Evolutionary conservation across 441 rosid species (phyloP), one percentile per base, ranked within the genome.

Genomic region (Jatropha podagrica): DNA sequence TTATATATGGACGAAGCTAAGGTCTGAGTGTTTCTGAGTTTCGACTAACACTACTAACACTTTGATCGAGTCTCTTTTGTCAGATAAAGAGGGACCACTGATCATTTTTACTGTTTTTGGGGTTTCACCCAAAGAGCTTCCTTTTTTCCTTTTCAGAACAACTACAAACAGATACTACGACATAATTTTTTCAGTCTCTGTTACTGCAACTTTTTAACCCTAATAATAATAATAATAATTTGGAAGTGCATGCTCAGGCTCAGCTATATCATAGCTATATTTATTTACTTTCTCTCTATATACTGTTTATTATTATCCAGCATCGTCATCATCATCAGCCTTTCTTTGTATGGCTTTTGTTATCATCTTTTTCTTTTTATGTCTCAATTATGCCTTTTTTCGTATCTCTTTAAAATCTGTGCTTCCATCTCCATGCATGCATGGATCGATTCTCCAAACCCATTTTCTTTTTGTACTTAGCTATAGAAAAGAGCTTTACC

Each of bases 101-200:
- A 17, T 5, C 18, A 17, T 56, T 18, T 56, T 78, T 79, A 52
- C 86, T 76, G 83, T 56, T 84, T 85, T 75, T 75, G 80, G 90
- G 86, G 83, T 83, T 79, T 85, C 88, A 75, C 85, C 85, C 89
- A 77, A 80, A 73, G 68, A 38, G 37, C 76, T 78, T 17, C 73
- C 54, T 76, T 70, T 77, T 76, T 54, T 20, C 82, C 80, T 84
- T 82, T 84, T 75, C 85, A 76, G 81, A 72, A 46, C 65, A 78
- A 62, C 76, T 64, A 65, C 76, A 72, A 76, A 70, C 76, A 72
- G 82, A 78, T 79, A 55, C 78, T 67, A 51, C 77, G 15, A 51
- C 58, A 26, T 66, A 65, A 17, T 18, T 72, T 73, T 72, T 73
- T 55, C 72, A 18, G 54, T 38, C 10, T 63, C 15, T 70, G 26